Base-by-base conservation (phyloP, 495 filamentous ascomycete species). In the Friedmanniomyces endolithicus region DNA sequence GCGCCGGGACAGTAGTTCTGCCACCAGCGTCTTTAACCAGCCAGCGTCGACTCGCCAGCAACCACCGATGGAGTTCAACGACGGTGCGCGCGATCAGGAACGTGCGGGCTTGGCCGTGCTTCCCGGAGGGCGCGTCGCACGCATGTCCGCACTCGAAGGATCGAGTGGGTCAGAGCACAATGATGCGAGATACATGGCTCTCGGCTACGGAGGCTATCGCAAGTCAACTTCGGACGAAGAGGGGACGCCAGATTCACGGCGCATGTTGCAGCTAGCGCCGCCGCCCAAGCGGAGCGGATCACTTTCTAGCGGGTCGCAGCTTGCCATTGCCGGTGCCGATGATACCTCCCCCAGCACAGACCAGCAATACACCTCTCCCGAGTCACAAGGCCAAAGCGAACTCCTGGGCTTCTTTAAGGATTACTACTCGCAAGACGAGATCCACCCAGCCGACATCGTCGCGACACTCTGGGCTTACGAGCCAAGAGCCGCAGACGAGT, bases 401-500 rank as follows among this genome's bases (percentile, higher is more conserved):
- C 94, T 95, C 66, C 69, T 99, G 31, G 80, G 85, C 8, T 89
- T 83, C 65, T 99, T 99, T 80, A 95, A 95, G 63, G 92, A 99
- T 64, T 99, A 99, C 68, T 99, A 99, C 69, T 96, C 90, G 3
- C 82, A 88, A 61, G 90, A 97, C 64, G 89, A 97, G 59, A 95
- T 99, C 57, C 87, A 89, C 57, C 84, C 92, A 2, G 85, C 85
- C 31, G 89, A 97, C 63, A 84, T 82, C 53, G 94, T 99, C 25
- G 78, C 92, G 11, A 86, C 86, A 7, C 78, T 99, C 25, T 99
- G 94, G 94, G 92, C 94, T 7, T 99, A 99, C 65, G 83, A 92
- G 64, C 90, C 94, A 24, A 81, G 94, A 39, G 94, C 94, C 2
- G 80, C 80, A 25, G 94, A 99, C 63, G 94, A 99, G 65, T 97